Conservation (phyloP, 495 filamentous ascomycete species). For the Aspergillus indologenus region DNA sequence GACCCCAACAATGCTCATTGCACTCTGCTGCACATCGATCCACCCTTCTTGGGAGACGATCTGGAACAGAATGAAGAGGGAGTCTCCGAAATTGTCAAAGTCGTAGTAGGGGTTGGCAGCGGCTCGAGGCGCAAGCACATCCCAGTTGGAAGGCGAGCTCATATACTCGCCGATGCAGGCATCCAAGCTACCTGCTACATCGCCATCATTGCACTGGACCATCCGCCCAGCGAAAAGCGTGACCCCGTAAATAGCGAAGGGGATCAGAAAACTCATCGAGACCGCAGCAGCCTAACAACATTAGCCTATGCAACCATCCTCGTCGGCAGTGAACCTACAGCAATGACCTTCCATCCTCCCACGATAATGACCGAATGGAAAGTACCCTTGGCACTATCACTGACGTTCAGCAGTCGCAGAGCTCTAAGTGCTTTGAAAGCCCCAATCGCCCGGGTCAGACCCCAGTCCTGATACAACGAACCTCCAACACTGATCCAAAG, state of each 20-base stretch:
- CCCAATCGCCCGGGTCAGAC: constrained; percentile 83
- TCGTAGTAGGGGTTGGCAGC: constrained; percentile 80
- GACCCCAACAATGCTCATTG: constrained; percentile 75
- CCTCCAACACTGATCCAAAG: constrained; percentile 95
- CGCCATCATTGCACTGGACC: constrained; percentile 72
- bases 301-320: constrained; percentile 7
- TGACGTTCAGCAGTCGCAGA: constrained; percentile 87
- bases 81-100: constrained; percentile 91
- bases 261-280: constrained; percentile 89
- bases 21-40: constrained; percentile 83
- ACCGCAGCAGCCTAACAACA: constrained; percentile 71
- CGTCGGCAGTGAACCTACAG: constrained; percentile 33
- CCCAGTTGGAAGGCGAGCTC: constrained; percentile 76
- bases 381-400: constrained; percentile 90
- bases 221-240: constrained; percentile 89
- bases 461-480: constrained; percentile 70
- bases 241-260: constrained; percentile 91
- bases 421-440: constrained; percentile 98
- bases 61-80: constrained; percentile 95
- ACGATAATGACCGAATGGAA: constrained; percentile 96
- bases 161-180: constrained; percentile 77
- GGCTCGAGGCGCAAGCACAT: constrained; percentile 74
- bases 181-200: constrained; percentile 52
- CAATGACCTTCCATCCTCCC: constrained; percentile 86
- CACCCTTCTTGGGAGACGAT: constrained; percentile 99